Percentiles rank a stretch among this genome's conserved stretches.
These are phyloP conservation scores for Atalantia buxifolia DNA, from an alignment of 345 rosid species.

Conservation along the genomic window DNA sequence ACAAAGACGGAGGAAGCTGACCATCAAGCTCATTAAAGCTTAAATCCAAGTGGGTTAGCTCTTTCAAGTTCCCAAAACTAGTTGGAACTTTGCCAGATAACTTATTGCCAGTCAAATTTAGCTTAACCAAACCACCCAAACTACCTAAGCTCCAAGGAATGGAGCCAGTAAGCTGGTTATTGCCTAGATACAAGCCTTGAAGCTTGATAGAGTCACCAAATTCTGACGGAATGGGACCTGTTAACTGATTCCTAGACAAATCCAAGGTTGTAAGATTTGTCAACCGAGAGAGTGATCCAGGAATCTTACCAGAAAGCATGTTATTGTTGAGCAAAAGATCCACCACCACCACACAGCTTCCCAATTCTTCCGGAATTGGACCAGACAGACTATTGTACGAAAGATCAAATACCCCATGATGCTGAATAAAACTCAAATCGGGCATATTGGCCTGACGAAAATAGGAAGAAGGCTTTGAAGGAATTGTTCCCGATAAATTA, in stretches of 20 bases:
- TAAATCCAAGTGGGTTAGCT: conserved; percentile 77
- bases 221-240: conserved; percentile 62
- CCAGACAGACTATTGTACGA: conserved; percentile 70
- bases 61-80: conserved; percentile 67
- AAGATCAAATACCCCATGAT: conserved; percentile 74
- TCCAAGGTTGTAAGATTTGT: conserved; percentile 71
- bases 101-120: conserved; percentile 65
- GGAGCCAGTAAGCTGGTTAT: not conserved
- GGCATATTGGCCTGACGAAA: conserved; percentile 66
- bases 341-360: conserved; percentile 40
- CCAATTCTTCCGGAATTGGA: conserved; percentile 64
- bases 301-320: conserved; percentile 68
- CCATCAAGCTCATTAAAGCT: conserved; percentile 64
- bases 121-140: conserved; percentile 66
- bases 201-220: conserved; percentile 58
- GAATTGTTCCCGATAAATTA: conserved; percentile 21
- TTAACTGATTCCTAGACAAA: conserved; percentile 20
- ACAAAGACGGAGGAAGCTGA: conserved; percentile 55
- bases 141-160: conserved; percentile 21
- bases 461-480: not conserved
- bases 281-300: conserved; percentile 60
- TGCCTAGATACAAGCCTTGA: conserved; percentile 78
- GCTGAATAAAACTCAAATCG: conserved; percentile 70
- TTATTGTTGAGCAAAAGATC: conserved; percentile 67
- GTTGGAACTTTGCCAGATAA: conserved; percentile 56